A percentile compares a stretch with the other conserved stretches of the same genome.
Conservation (phyloP, 345 rosid genomes). For the Eucalyptus polybractea region DNA sequence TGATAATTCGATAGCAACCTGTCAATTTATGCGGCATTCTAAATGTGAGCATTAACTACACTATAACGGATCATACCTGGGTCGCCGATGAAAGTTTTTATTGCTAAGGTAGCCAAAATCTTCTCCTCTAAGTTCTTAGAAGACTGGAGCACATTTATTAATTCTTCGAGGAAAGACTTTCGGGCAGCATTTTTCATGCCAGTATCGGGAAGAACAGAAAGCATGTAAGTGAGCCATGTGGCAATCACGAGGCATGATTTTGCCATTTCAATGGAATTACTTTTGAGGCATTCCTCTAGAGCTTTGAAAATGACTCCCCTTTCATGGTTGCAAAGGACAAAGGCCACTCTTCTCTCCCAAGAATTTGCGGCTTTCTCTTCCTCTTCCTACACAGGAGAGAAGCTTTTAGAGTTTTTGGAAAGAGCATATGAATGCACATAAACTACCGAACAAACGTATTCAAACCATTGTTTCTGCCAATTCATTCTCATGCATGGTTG, state of each 20-base stretch:
- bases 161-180: slow-evolving; percentile 37
- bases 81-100: slow-evolving; percentile 42
- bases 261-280: slow-evolving; percentile 44
- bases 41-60: background rate
- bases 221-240: slow-evolving; percentile 49
- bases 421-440: background rate
- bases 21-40: background rate
- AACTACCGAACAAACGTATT: background rate
- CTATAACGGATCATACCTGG: slow-evolving; percentile 13
- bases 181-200: slow-evolving; percentile 28
- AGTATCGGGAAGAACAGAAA: slow-evolving; percentile 45
- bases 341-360: slow-evolving; percentile 54
- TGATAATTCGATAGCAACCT: background rate
- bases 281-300: slow-evolving; percentile 47
- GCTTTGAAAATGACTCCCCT: slow-evolving; percentile 62
- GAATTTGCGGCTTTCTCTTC: slow-evolving; percentile 39
- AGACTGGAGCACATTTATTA: slow-evolving; percentile 47
- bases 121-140: slow-evolving; percentile 55
- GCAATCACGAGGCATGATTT: slow-evolving; percentile 43
- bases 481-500: slow-evolving; percentile 7
- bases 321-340: slow-evolving; percentile 53
- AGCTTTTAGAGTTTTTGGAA: background rate
- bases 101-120: slow-evolving; percentile 44
- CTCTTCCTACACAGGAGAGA: slow-evolving; percentile 12
- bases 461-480: slow-evolving; percentile 24